A percentile compares a stretch with the other conserved stretches of the same genome.
Evolutionary conservation across 1,284 basidiomycete genomes (phyloP).

Genomic region (Mrakiaceae sp.): DNA sequence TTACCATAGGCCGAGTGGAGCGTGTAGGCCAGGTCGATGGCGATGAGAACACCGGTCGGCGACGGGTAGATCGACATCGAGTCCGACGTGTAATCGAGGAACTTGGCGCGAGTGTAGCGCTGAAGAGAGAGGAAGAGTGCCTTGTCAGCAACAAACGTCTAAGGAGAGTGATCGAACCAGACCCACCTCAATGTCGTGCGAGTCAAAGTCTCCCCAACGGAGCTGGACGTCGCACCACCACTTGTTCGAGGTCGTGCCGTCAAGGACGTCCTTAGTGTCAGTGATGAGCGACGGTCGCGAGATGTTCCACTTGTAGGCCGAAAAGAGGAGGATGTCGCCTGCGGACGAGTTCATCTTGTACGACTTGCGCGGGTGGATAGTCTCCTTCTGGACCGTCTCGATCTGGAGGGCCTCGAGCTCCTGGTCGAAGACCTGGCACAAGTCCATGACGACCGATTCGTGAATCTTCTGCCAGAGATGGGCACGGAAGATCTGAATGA

Average conservation of each 20-base stretch:
- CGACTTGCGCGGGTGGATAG: constrained; percentile 97
- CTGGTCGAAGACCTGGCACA: constrained; percentile 94
- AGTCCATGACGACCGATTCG: constrained; percentile 79
- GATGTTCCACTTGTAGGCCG: constrained; percentile 97
- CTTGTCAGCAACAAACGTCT: background rate
- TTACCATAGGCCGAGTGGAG: constrained; percentile 98
- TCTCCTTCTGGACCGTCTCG: constrained; percentile 99
- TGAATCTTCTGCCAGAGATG: constrained; percentile 98
- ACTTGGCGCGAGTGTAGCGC: constrained; percentile 94
- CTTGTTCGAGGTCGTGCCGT: constrained; percentile 95
- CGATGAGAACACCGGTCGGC: constrained; percentile 95
- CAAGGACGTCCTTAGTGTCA: constrained; percentile 90
- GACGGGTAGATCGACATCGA: constrained; percentile 98
- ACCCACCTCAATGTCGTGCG: constrained; percentile 74
- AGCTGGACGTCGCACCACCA: constrained; percentile 99
- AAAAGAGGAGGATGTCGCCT: constrained; percentile 94
- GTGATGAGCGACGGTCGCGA: constrained; percentile 90
- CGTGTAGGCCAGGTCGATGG: constrained; percentile 97
- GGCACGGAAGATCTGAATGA: constrained; percentile 99
- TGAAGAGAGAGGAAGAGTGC: background rate
- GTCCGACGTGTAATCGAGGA: constrained; percentile 70
- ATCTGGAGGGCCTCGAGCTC: constrained; percentile 97
- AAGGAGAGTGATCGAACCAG: background rate
- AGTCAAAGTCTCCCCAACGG: constrained; percentile 98
- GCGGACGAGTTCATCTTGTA: constrained; percentile 98